These are phyloP conservation scores for Erythrophleum ivorense DNA, from an alignment of 331 rosid genomes.

Conservation along the genomic window DNA sequence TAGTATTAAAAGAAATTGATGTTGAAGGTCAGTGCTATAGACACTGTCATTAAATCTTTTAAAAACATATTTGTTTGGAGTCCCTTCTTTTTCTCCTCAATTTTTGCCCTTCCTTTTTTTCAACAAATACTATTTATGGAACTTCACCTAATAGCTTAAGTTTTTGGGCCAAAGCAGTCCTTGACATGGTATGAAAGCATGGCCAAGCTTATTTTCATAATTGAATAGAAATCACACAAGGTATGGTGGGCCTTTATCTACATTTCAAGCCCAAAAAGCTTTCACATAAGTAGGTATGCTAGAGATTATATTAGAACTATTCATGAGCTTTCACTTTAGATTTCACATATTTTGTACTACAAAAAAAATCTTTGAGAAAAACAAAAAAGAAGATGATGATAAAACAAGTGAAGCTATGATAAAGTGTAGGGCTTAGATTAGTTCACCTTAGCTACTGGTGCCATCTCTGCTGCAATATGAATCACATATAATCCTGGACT, in stretches of 20 bases:
- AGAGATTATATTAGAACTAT: background rate
- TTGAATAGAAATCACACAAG: background rate
- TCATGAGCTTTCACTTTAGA: background rate
- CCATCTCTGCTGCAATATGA: slow-evolving; percentile 99
- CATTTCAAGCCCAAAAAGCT: background rate
- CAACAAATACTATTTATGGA: background rate
- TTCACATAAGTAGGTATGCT: background rate
- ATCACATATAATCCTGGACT: slow-evolving; percentile 88
- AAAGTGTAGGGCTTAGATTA: slow-evolving; percentile 33
- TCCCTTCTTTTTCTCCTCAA: background rate
- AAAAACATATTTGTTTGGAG: background rate
- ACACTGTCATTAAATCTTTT: background rate
- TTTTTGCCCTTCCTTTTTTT: background rate
- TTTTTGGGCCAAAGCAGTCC: background rate
- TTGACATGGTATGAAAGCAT: background rate
- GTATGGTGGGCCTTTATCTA: background rate
- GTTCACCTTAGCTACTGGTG: slow-evolving; percentile 96
- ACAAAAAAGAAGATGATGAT: background rate
- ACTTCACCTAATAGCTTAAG: background rate
- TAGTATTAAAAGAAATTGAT: background rate
- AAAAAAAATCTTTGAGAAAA: background rate
- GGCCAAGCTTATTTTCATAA: background rate
- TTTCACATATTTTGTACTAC: background rate
- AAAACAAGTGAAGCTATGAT: slow-evolving; percentile 14
- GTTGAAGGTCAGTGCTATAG: background rate